Evolutionary conservation across 225 moss, liverwort and hornwort genomes (phyloP).

Genomic region (Polytrichum commune): DNA sequence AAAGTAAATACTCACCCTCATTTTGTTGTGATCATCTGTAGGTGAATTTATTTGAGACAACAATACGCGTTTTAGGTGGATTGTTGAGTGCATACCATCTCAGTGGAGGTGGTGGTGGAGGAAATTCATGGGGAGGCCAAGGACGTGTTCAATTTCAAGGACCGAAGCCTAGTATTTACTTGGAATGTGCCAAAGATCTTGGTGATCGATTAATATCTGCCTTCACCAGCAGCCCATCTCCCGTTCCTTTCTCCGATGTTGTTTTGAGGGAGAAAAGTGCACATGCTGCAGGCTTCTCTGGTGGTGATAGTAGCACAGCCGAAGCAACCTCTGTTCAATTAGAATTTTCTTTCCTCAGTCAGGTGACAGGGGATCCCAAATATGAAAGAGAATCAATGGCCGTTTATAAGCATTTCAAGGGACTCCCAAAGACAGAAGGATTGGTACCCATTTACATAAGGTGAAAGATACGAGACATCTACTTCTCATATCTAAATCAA

Average conservation of each 20-base stretch:
- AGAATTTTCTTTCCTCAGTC: conserved; percentile 93
- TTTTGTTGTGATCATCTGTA: conserved; percentile 9
- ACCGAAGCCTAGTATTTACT: conserved; percentile 59
- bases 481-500: too few relatives aligned
- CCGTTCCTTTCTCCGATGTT: conserved; percentile 89
- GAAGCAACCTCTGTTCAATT: conserved; percentile 88
- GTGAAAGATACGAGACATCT: conserved; percentile 30
- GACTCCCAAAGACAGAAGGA: conserved; percentile 84
- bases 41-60: conserved; percentile 98
- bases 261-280: conserved; percentile 57
- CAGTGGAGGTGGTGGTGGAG: conserved; percentile 45
- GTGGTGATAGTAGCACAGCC: conserved; percentile 89
- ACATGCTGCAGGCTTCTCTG: conserved; percentile 57
- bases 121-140: conserved; percentile 38
- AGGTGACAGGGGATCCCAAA: conserved; percentile 72
- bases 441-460: conserved; percentile 95
- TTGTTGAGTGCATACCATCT: conserved; percentile 89
- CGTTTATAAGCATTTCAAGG: conserved; percentile 81
- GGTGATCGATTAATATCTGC: conserved; percentile 81
- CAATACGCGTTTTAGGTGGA: conserved; percentile 91
- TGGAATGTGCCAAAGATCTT: conserved; percentile 75
- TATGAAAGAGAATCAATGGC: conserved; percentile 82
- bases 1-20: too few relatives aligned
- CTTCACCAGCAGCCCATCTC: conserved; percentile 70
- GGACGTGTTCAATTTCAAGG: conserved; percentile 35